Conservation (phyloP, 2,329 filamentous ascomycete species). For the Cercospora zeina region DNA sequence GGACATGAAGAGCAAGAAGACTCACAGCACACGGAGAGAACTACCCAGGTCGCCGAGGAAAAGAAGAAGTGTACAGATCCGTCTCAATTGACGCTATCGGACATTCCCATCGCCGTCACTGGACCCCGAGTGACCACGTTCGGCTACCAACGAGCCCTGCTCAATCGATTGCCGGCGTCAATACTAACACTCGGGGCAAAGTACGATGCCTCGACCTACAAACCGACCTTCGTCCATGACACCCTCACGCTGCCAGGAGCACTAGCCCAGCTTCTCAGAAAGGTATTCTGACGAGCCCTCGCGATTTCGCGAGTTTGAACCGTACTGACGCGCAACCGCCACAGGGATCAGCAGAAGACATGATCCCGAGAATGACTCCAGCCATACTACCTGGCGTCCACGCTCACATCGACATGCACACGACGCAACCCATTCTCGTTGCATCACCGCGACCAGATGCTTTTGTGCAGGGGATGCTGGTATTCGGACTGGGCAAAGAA, state of each 20-base stretch:
- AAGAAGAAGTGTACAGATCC: neutral
- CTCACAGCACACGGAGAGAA: too few species aligned
- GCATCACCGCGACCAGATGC: constrained; percentile 23
- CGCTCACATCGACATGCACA: constrained; percentile 27
- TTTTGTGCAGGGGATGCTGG: constrained; percentile 36
- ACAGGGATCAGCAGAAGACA: constrained; percentile 25
- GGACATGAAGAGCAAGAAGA: neutral
- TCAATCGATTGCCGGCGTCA: constrained; percentile 45
- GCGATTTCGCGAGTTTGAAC: neutral
- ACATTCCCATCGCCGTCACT: neutral
- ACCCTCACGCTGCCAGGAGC: constrained; percentile 55
- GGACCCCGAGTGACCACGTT: constrained; percentile 19
- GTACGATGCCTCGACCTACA: constrained; percentile 52
- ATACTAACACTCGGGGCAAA: constrained; percentile 44
- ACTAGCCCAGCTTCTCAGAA: constrained; percentile 37
- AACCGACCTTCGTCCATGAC: constrained; percentile 55
- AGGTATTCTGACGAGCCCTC: constrained; percentile 18
- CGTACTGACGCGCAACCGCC: neutral
- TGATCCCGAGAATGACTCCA: constrained; percentile 36
- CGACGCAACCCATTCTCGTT: constrained; percentile 29
- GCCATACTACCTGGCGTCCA: constrained; percentile 32
- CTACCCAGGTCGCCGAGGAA: neutral
- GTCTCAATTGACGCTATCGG: neutral
- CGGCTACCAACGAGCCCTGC: constrained; percentile 32
- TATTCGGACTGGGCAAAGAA: constrained; percentile 33